Evolutionary conservation across 2,329 filamentous ascomycete genomes (phyloP).

Genomic region (Lasiodiplodia sp.): DNA sequence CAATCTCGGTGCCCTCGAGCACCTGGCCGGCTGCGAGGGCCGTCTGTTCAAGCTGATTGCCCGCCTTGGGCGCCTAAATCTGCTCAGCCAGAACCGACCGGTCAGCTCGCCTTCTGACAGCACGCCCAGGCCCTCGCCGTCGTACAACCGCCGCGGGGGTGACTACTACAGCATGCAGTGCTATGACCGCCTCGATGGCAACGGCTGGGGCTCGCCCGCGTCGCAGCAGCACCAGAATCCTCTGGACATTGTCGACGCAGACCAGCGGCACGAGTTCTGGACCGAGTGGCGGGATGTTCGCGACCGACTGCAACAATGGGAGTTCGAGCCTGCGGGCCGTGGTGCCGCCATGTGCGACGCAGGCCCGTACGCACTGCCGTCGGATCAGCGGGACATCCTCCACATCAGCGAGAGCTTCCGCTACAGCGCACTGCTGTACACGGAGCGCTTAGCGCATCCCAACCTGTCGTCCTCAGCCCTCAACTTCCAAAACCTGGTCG

Average conservation of each 20-base stretch:
- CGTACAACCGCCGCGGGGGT: conserved; percentile 44
- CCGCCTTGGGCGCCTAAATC: conserved; percentile 82
- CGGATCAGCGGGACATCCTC: conserved; percentile 74
- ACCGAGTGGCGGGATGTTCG: conserved; percentile 84
- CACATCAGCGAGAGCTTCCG: conserved; percentile 91
- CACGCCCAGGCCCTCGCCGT: conserved; percentile 44
- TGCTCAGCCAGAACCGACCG: conserved; percentile 74
- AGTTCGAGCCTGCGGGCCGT: conserved; percentile 66
- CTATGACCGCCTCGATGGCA: conserved; percentile 70
- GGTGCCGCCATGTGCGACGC: conserved; percentile 34
- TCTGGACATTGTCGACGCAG: conserved; percentile 57
- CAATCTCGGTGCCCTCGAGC: conserved; percentile 75
- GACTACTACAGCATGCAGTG: conserved; percentile 61
- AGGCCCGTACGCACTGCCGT: conserved; percentile 40
- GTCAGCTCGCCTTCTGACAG: conserved; percentile 47
- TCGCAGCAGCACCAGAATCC: conserved; percentile 46
- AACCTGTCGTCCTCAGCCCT: conserved; percentile 74
- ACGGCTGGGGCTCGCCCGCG: conserved; percentile 69
- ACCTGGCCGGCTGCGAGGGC: conserved; percentile 86
- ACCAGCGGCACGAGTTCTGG: conserved; percentile 73
- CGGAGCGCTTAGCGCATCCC: conserved; percentile 83
- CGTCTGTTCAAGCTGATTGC: conserved; percentile 86
- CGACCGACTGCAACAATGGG: conserved; percentile 78
- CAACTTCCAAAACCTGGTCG: conserved; percentile 83
- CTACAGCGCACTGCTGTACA: conserved; percentile 87